A percentile compares a stretch with the other conserved stretches of the same genome.
These are phyloP conservation scores for Lepraria neglecta DNA, from an alignment of 495 filamentous ascomycete genomes.

Conservation along the genomic window DNA sequence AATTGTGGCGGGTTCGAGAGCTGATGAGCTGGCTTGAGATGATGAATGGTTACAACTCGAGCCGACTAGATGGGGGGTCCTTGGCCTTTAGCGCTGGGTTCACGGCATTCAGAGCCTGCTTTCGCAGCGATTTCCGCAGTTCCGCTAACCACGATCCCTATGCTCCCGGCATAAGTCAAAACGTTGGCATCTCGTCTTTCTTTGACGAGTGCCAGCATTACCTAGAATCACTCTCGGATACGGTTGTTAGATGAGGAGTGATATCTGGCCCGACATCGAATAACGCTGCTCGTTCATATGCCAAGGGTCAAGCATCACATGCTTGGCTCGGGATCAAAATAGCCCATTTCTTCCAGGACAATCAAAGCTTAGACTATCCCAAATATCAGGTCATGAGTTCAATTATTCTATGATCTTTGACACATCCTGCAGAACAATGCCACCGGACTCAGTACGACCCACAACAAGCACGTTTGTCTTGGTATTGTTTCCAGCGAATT, in stretches of 20 bases:
- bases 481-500: no score
- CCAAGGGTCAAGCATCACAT: no score
- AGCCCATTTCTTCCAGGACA: no score
- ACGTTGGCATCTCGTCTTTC: background rate
- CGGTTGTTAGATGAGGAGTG: background rate
- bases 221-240: constrained; percentile 4
- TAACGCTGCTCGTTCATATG: no score
- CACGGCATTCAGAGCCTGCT: constrained; percentile 1
- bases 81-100: background rate
- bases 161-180: background rate
- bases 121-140: background rate
- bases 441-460: no score
- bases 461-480: no score
- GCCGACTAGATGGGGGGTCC: background rate
- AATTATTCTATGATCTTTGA: no score
- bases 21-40: constrained; percentile 10
- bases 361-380: no score
- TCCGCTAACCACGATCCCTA: constrained; percentile 2
- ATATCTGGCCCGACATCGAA: no score
- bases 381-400: no score
- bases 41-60: background rate
- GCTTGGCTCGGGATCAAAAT: no score
- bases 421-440: no score
- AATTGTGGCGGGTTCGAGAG: constrained; percentile 4
- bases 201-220: constrained; percentile 12